Evolutionary conservation across 257 asterid species (phyloP).

Genomic region (Echium plantagineum): DNA sequence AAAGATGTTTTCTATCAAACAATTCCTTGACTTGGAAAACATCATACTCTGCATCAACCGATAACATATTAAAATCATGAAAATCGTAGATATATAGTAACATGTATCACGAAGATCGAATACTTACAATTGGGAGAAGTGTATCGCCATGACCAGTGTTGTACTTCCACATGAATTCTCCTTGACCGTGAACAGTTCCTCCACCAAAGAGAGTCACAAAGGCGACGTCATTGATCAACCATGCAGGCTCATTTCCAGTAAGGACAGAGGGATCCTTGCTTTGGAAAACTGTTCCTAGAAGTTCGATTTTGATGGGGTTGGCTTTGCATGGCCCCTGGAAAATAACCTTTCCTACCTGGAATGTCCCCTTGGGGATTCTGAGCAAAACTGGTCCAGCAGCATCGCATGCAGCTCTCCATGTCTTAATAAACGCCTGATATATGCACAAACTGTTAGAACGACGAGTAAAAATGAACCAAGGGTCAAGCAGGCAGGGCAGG

Average conservation of each 20-base stretch:
- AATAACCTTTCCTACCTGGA: slow-evolving; percentile 31
- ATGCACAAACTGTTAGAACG: no score
- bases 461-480: no score
- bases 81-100: no score
- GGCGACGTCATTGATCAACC: slow-evolving; percentile 9
- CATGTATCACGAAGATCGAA: no score
- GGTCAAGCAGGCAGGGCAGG: no score
- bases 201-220: slow-evolving; percentile 40
- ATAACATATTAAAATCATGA: no score
- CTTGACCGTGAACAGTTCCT: slow-evolving; percentile 61
- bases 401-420: slow-evolving; percentile 52
- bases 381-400: slow-evolving; percentile 22
- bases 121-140: slow-evolving; percentile 38
- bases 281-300: slow-evolving; percentile 40
- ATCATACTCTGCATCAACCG: slow-evolving; percentile 28
- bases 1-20: slow-evolving; percentile 18
- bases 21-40: slow-evolving; percentile 14
- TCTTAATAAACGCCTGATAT: slow-evolving; percentile 42
- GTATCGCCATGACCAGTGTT: not conserved
- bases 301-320: slow-evolving; percentile 28
- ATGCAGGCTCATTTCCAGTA: slow-evolving; percentile 34
- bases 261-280: slow-evolving; percentile 26
- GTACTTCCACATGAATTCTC: slow-evolving; percentile 11
- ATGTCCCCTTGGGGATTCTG: slow-evolving; percentile 35
- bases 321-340: slow-evolving; percentile 50